These are phyloP conservation scores for Amylocarpus encephaloides DNA, from an alignment of 2,329 filamentous ascomycete species.

Conservation along the genomic window DNA sequence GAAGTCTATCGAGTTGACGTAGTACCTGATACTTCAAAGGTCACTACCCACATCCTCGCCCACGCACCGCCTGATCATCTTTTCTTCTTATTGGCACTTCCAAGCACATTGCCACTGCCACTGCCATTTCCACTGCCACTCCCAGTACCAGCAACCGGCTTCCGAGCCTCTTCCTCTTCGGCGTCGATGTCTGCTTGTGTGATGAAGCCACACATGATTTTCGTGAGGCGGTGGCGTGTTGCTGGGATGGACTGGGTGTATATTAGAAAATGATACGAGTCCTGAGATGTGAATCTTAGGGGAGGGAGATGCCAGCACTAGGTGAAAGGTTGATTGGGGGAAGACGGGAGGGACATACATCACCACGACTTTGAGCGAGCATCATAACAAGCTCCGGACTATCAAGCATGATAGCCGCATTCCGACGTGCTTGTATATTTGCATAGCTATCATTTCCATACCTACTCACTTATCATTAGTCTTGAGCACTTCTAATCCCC, in stretches of 20 bases:
- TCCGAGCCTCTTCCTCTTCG: background rate
- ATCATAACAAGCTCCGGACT: slow-evolving; percentile 54
- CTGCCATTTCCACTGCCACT: background rate
- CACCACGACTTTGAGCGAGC: slow-evolving; percentile 47
- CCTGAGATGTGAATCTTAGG: background rate
- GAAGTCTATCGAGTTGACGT: too few species aligned
- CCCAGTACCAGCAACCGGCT: background rate
- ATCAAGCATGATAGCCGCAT: slow-evolving; percentile 49
- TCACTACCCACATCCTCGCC: too few species aligned
- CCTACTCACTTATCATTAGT: slow-evolving; percentile 8
- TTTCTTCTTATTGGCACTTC: too few species aligned
- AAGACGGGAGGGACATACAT: slow-evolving; percentile 40
- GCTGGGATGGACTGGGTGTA: slow-evolving; percentile 45
- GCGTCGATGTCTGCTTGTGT: slow-evolving; percentile 4
- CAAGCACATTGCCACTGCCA: too few species aligned
- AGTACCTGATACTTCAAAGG: too few species aligned
- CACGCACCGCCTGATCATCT: too few species aligned
- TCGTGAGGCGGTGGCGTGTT: slow-evolving; percentile 50
- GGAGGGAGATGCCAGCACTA: background rate
- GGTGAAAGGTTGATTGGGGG: background rate
- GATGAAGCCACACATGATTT: slow-evolving; percentile 46
- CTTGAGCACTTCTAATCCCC: background rate
- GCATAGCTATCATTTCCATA: slow-evolving; percentile 24
- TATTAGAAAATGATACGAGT: background rate
- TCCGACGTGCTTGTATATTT: slow-evolving; percentile 32